Percentiles rank a stretch among this genome's conserved stretches.
phyloP scores from a whole-genome alignment of 83 land plant genomes.

The Isoetes engelmannii region DNA sequence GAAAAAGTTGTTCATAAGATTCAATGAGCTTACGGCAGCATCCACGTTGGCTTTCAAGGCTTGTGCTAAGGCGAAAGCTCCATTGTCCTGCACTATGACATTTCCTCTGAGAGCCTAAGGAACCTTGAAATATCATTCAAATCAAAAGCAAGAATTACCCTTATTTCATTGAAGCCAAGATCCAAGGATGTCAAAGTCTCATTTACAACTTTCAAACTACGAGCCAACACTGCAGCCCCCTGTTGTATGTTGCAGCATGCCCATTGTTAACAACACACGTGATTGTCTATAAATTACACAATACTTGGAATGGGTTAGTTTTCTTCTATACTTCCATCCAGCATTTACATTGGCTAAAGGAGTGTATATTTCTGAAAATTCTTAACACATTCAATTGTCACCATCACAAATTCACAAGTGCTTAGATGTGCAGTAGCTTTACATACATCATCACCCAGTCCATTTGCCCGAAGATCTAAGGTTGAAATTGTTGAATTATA shows the following conservation, averaged over 20 bases:
- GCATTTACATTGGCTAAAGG: too few species aligned
- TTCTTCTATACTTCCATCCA: too few species aligned
- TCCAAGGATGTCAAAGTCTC: constrained; percentile 88
- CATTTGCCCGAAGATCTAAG: constrained; percentile 83
- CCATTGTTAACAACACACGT: too few species aligned
- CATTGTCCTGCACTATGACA: constrained; percentile 56
- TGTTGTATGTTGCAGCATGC: constrained; percentile 35
- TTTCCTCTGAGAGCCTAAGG: not conserved
- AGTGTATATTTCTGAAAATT: too few species aligned
- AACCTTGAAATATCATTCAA: not conserved
- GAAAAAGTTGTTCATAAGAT: constrained; percentile 75
- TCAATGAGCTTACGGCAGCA: constrained; percentile 62
- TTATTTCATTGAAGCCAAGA: constrained; percentile 92
- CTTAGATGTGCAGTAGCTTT: too few species aligned
- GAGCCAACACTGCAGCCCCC: constrained; percentile 77
- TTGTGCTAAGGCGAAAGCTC: constrained; percentile 94
- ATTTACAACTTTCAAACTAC: constrained; percentile 87
- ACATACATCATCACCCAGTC: constrained; percentile 83
- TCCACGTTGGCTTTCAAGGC: constrained; percentile 95
- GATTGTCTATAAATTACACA: too few species aligned
- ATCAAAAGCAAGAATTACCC: constrained; percentile 44
- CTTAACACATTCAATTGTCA: too few species aligned
- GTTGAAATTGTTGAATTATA: constrained; percentile 79
- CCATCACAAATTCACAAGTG: not conserved
- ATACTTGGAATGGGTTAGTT: too few species aligned